These are phyloP conservation scores for Penicillium sp. DNA, from an alignment of 2,329 filamentous ascomycete species.

Conservation along the genomic window DNA sequence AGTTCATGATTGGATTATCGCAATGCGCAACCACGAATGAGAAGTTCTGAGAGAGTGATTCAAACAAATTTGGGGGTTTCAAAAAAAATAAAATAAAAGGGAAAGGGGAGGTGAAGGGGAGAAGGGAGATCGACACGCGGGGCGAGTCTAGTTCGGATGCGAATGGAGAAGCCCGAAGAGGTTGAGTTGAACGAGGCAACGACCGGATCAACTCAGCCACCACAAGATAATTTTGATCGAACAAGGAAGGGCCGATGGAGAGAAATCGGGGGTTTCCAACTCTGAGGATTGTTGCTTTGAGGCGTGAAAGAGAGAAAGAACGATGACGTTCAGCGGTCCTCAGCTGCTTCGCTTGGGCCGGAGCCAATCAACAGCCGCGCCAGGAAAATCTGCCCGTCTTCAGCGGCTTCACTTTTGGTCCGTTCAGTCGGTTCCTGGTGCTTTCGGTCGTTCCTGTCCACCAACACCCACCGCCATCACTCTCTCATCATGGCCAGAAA, in stretches of 20 bases:
- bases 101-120: constrained; percentile 29
- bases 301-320: neutral
- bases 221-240: neutral
- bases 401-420: constrained; percentile 1
- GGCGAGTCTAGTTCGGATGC: constrained; percentile 35
- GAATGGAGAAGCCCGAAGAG: constrained; percentile 21
- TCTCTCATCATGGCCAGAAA: constrained; percentile 55
- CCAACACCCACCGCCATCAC: neutral
- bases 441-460: neutral
- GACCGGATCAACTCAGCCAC: constrained; percentile 1
- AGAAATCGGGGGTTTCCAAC: neutral
- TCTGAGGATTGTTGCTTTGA: neutral
- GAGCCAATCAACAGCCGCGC: constrained; percentile 25
- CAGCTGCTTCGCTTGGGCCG: constrained; percentile 26
- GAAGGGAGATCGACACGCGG: constrained; percentile 40
- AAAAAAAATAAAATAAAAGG: constrained; percentile 18
- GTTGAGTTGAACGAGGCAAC: constrained; percentile 5
- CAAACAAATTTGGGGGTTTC: neutral
- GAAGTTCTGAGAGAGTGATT: constrained; percentile 10
- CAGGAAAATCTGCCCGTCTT: constrained; percentile 29
- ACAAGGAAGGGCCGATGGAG: neutral
- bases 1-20: constrained; percentile 74
- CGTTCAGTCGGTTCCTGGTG: constrained; percentile 1
- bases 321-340: constrained; percentile 29
- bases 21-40: constrained; percentile 4